Conservation (phyloP, 73 alveolate genomes). For the Tetrahymena thermophila region DNA sequence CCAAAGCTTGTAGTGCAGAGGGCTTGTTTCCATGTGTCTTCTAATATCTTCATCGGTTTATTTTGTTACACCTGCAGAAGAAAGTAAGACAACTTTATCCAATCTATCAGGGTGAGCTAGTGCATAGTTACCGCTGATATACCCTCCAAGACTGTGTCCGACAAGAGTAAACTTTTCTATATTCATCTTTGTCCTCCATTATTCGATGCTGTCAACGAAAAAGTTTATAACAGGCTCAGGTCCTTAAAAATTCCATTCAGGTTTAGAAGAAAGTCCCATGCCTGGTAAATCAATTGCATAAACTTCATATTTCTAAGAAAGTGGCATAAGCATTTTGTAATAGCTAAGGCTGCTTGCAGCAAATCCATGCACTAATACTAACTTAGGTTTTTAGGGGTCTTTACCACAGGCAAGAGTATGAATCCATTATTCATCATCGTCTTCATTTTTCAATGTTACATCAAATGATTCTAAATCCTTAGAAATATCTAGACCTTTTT, state of each 20-base stretch:
- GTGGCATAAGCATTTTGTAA: background rate
- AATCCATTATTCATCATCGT: background rate
- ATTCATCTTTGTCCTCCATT: background rate
- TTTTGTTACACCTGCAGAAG: background rate
- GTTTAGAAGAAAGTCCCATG: background rate
- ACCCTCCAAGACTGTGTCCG: constrained; percentile 10
- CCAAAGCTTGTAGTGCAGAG: background rate
- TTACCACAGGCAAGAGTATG: background rate
- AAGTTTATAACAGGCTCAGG: background rate
- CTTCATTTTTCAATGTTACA: background rate
- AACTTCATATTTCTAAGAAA: background rate
- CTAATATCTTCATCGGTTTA: background rate
- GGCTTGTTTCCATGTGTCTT: background rate
- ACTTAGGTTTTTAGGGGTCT: background rate
- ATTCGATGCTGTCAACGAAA: background rate
- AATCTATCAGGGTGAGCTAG: background rate
- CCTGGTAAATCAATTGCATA: background rate
- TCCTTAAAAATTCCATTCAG: background rate
- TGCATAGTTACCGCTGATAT: constrained; percentile 1
- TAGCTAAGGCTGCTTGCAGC: background rate
- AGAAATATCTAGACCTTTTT: background rate
- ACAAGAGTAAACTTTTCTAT: background rate
- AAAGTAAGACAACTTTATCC: background rate
- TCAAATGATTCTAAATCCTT: background rate
- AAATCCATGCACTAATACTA: background rate